Percentiles rank a stretch among this genome's conserved stretches.
Evolutionary conservation across 768 basidiomycete genomes (phyloP).

Genomic region (Amanita jacksonii): DNA sequence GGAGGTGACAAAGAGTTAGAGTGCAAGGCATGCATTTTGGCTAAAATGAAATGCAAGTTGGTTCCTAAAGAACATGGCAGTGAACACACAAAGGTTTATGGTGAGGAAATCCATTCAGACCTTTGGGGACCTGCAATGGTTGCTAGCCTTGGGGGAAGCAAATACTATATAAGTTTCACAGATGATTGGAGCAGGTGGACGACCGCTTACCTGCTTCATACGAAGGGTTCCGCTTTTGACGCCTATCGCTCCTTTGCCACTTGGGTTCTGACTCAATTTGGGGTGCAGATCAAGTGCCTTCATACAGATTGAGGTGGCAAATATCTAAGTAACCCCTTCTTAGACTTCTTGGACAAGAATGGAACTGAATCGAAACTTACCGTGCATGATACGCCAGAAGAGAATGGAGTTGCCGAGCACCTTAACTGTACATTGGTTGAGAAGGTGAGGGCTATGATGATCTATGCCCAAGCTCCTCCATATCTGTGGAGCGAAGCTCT

Average conservation of each 20-base stretch:
- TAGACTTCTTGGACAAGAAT: background rate
- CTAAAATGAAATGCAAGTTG: background rate
- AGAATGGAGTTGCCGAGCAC: too few species aligned
- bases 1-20: too few species aligned
- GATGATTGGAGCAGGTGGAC: constrained; percentile 24
- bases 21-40: background rate
- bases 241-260: background rate
- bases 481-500: background rate
- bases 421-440: background rate
- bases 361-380: background rate
- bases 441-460: background rate
- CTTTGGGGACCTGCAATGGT: constrained; percentile 35
- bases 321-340: constrained; percentile 16
- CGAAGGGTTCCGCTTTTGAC: constrained; percentile 20
- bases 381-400: too few species aligned
- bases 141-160: constrained; percentile 14
- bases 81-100: constrained; percentile 19
- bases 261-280: constrained; percentile 7
- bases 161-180: constrained; percentile 28
- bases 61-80: constrained; percentile 6
- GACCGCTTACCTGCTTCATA: constrained; percentile 18
- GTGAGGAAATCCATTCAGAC: constrained; percentile 29
- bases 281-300: constrained; percentile 20
- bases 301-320: constrained; percentile 35
- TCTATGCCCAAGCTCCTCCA: background rate